Evolutionary conservation across 2,329 filamentous ascomycete genomes (phyloP).

Genomic region (Xylariomycetidae sp.): DNA sequence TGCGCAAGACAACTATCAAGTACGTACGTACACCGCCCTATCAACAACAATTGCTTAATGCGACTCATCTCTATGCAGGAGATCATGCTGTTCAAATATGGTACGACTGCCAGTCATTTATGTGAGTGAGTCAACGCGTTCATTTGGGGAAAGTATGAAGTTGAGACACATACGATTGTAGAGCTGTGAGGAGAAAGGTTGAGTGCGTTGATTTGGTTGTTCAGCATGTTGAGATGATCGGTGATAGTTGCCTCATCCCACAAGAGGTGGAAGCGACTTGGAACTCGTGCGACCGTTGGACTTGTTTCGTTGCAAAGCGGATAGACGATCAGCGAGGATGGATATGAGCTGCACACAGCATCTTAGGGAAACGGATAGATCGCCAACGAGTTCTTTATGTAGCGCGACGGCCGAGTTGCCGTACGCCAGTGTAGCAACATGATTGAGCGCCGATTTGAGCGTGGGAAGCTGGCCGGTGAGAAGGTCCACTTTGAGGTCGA

Average conservation of each 20-base stretch:
- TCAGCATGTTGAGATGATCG: conserved; percentile 1
- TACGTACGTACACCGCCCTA: no score
- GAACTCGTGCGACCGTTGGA: not conserved
- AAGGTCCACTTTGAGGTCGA: not conserved
- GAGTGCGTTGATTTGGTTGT: conserved; percentile 2
- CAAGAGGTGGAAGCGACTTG: not conserved
- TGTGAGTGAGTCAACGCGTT: no score
- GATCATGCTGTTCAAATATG: not conserved
- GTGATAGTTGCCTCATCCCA: conserved; percentile 1
- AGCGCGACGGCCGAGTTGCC: not conserved
- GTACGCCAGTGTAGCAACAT: not conserved
- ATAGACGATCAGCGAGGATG: not conserved
- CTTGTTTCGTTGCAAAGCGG: not conserved
- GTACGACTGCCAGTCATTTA: not conserved
- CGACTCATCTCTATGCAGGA: not conserved
- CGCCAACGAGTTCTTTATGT: not conserved
- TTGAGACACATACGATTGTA: conserved; percentile 1
- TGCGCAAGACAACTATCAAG: no score
- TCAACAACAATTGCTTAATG: no score
- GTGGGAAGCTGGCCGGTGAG: conserved; percentile 1
- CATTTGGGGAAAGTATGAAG: not conserved
- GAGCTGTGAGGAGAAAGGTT: not conserved
- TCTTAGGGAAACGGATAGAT: not conserved
- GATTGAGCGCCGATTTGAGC: conserved; percentile 1
- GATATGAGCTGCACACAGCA: not conserved